Percentiles rank a stretch among this genome's conserved stretches.
phyloP scores from a whole-genome alignment of 2,329 filamentous ascomycete species.

The Byssoonygena ceratinophila region DNA sequence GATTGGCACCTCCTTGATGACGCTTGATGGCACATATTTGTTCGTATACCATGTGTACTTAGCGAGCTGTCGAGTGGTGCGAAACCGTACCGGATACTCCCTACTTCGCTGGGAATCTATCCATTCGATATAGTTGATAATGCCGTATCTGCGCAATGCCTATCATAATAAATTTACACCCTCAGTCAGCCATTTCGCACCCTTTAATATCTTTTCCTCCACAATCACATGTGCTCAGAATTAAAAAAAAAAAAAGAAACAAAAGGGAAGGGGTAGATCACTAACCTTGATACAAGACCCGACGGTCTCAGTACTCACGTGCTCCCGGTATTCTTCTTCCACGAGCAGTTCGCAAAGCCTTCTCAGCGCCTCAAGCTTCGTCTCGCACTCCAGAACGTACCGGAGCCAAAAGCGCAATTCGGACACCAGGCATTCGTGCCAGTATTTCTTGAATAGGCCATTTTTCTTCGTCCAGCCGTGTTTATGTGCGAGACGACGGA shows the following conservation, averaged over 20 bases:
- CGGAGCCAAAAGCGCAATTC: background rate
- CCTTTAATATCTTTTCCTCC: background rate
- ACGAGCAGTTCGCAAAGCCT: background rate
- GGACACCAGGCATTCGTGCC: background rate
- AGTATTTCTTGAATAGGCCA: background rate
- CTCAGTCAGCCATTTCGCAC: background rate
- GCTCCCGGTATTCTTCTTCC: background rate
- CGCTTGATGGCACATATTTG: conserved; percentile 2
- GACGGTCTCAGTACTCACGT: background rate
- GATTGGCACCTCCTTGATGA: conserved; percentile 1
- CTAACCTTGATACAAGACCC: conserved; percentile 4
- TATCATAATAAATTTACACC: background rate
- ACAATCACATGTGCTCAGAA: background rate
- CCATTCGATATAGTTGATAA: conserved; percentile 10
- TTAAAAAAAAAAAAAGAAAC: too few species aligned
- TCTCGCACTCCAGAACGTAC: background rate
- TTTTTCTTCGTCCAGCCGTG: conserved; percentile 9
- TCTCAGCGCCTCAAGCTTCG: background rate
- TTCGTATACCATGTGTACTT: conserved; percentile 1
- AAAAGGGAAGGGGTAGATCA: background rate
- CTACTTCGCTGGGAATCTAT: conserved; percentile 1
- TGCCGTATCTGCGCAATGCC: background rate
- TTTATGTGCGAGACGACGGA: conserved; percentile 5
- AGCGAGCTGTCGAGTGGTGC: background rate
- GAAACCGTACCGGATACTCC: background rate